Base-by-base conservation (phyloP, 306 rosid species). In the Pyrus pyrifolia region DNA sequence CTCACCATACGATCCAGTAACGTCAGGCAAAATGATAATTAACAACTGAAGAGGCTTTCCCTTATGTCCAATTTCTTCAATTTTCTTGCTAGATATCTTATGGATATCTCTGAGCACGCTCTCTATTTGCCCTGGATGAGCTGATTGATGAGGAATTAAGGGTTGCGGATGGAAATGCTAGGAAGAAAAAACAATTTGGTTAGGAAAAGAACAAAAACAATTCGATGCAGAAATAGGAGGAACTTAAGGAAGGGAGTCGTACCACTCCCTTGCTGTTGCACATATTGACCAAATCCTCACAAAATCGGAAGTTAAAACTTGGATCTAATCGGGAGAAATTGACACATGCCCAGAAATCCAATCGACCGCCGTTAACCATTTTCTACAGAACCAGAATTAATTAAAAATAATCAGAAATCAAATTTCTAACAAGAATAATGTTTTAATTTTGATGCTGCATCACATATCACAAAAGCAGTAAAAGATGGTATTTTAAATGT, bases 231-330 rank as follows among this genome's bases (percentile, higher is more conserved):
- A 58, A 70, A 25, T 49, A 2, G 5, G 7, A 19, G 4, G 13
- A 8, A 62, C 67, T 4, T 31, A 8, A 0, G 21, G 51, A 52
- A 5, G 0, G 51, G 2, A 61, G 29, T 4, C 86, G 17, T 94
- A 94, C 98, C 86, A 94, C 85, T 53, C 98, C 98, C 77, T 83
- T 92, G 46, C 81, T 83, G 3, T 1, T 33, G 44, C 98, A 94
- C 96, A 92, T 92, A 0, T 7, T 3, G 7, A 79, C 44, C 80
- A 94, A 77, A 5, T 75, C 69, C 0, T 1, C 0, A 74, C 93
- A 89, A 65, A 92, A 90, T 3, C n/a, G 19, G 35, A 0, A 3
- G 0, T 77, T 76, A 57, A 76, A 3, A 2, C 79, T 81, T 21
- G 45, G 8, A n/a, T 18, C 35, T 18, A 80, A 25, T 63, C 38